These are phyloP conservation scores for Claviceps citrina DNA, from an alignment of 2,329 filamentous ascomycete genomes.

Conservation along the genomic window DNA sequence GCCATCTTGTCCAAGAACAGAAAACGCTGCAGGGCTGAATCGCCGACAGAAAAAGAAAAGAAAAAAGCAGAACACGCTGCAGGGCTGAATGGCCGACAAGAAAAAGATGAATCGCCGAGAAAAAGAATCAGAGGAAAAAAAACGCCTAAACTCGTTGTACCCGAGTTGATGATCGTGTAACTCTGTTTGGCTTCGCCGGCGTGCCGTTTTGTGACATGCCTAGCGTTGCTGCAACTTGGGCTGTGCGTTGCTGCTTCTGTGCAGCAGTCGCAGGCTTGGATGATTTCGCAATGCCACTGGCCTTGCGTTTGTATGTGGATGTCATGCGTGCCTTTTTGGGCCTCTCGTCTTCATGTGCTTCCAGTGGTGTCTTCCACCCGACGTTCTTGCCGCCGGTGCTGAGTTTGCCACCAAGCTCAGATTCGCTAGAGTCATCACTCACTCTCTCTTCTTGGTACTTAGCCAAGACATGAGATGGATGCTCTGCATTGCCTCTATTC, in stretches of 20 bases:
- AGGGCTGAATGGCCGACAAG: not conserved
- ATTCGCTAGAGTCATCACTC: not conserved
- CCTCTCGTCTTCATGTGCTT: slow-evolving; percentile 14
- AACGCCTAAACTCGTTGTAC: slow-evolving; percentile 2
- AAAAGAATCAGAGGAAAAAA: not conserved
- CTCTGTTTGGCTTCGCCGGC: slow-evolving; percentile 17
- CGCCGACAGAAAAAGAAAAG: too few relatives aligned
- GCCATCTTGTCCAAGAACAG: not conserved
- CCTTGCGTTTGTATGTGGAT: slow-evolving; percentile 8
- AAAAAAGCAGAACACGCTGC: not conserved
- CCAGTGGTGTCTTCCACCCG: slow-evolving; percentile 20
- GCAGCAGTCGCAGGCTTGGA: slow-evolving; percentile 7
- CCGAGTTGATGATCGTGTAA: slow-evolving; percentile 15
- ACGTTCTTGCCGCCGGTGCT: slow-evolving; percentile 16
- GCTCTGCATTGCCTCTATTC: slow-evolving; percentile 22
- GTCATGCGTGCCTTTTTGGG: slow-evolving; percentile 11
- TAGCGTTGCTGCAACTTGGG: slow-evolving; percentile 17
- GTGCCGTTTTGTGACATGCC: slow-evolving; percentile 21
- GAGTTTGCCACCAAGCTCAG: slow-evolving; percentile 1
- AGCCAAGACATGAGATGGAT: slow-evolving; percentile 20
- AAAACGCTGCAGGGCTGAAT: not conserved
- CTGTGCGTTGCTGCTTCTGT: slow-evolving; percentile 14
- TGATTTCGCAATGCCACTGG: slow-evolving; percentile 18
- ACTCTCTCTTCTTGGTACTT: slow-evolving; percentile 13
- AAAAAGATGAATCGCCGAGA: not conserved